Base-by-base conservation (phyloP, 2,329 filamentous ascomycete species). In the Bipolaris gigantea region DNA sequence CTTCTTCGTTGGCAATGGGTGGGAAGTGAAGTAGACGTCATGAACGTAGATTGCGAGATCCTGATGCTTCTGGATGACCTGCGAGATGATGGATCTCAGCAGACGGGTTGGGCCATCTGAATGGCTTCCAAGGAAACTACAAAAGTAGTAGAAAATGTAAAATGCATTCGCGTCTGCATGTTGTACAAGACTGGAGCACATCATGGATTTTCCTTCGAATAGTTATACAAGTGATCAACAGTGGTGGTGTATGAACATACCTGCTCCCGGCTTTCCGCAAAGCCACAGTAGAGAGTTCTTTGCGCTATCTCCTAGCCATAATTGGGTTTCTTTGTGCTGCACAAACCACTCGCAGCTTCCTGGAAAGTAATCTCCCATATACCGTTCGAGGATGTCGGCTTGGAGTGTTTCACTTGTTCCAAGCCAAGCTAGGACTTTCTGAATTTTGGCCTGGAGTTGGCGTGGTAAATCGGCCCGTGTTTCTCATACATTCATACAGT, bases 251-350 rank as follows among this genome's bases (percentile, higher is more conserved):
- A 42, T 30, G 23, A 42, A 48, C 54, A 27, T 18, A 57, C 59
- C 59, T 48, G 57, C 48, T 4, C 59, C 56, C 21, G 57, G 59
- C 36, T 62, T 62, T n/a, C 57, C 59, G 34, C 50, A 47, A 18
- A 60, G 46, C 54, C 59, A 62, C 4, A 62, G 5, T 9, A 58
- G 19, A 5, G 49, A 13, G n/a, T 48, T 51, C 8, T 48, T 19
- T 10, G 25, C 21, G 15, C 23, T 40, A 23, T 57, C 51, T 34
- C 39, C 38, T 7, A 57, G 43, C 59, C 59, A 60, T 23, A 41
- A 13, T 25, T 56, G 21, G 19, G 46, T 48, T 34, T 50, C 48
- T 19, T 25, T 38, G 36, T 62, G 50, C 9, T 54, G 33, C 6
- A 55, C 15, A 19, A 62, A 53, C 59, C 56, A 62, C 30, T 57